Percentiles rank a stretch among this genome's conserved stretches.
phyloP scores from a whole-genome alignment of 176 grass and related monocot species.

The Avena atlantica region DNA sequence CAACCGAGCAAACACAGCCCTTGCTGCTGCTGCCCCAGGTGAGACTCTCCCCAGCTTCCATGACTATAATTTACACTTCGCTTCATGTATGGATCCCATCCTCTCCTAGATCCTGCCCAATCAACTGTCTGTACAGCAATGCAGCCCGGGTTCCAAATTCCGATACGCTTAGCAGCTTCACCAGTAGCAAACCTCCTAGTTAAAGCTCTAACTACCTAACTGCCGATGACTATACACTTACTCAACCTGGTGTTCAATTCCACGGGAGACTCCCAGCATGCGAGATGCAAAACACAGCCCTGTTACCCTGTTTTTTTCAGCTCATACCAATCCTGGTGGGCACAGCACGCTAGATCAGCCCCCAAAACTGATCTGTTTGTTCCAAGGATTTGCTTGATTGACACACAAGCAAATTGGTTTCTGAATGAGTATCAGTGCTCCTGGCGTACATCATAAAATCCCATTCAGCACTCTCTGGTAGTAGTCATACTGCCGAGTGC shows the following conservation, averaged over 20 bases:
- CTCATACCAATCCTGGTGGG: not conserved
- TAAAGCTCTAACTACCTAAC: constrained; percentile 52
- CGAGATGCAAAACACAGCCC: constrained; percentile 16
- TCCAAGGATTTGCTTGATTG: constrained; percentile 45
- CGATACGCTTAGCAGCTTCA: constrained; percentile 45
- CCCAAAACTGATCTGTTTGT: constrained; percentile 42
- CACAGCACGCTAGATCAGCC: constrained; percentile 38
- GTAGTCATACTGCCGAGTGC: constrained; percentile 96
- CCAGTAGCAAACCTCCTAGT: constrained; percentile 44
- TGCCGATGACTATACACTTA: constrained; percentile 66
- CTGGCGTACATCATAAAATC: constrained; percentile 67
- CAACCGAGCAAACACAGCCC: constrained; percentile 4
- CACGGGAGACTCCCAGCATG: constrained; percentile 7
- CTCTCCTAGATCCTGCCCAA: constrained; percentile 45
- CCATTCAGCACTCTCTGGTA: constrained; percentile 98
- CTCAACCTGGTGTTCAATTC: constrained; percentile 36
- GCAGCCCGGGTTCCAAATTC: constrained; percentile 35
- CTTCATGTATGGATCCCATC: constrained; percentile 38
- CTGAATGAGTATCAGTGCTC: not conserved
- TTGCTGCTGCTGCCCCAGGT: not conserved
- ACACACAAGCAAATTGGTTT: constrained; percentile 39
- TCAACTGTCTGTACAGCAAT: constrained; percentile 58
- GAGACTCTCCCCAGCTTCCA: constrained; percentile 46
- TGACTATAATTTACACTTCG: constrained; percentile 61
- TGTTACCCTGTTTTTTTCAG: not conserved